Evolutionary conservation across 2,329 filamentous ascomycete genomes (phyloP).

Genomic region (Trichoderma sp.): DNA sequence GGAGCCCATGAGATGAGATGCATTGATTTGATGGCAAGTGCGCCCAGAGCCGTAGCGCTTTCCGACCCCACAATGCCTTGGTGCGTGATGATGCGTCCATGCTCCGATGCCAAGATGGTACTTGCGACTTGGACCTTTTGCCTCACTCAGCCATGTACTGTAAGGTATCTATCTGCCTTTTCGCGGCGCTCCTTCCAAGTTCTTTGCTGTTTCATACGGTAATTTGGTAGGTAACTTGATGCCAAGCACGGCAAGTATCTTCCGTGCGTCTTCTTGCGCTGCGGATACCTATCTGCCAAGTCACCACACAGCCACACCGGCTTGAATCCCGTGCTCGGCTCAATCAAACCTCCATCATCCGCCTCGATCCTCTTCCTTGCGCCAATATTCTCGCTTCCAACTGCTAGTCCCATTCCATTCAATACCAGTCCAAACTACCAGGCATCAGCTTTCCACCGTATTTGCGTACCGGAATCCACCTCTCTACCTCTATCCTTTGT

Average conservation of each 20-base stretch:
- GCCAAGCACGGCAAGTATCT: neutral
- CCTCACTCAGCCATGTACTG: neutral
- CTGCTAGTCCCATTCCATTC: neutral
- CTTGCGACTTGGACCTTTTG: neutral
- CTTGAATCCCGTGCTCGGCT: neutral
- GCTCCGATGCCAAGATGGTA: neutral
- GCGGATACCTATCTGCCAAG: neutral
- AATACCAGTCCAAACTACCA: neutral
- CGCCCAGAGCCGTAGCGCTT: neutral
- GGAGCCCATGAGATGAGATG: neutral
- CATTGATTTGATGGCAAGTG: neutral
- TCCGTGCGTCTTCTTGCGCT: neutral
- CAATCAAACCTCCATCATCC: neutral
- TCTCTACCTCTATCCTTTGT: neutral
- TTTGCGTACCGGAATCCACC: neutral
- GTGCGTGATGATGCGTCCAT: neutral
- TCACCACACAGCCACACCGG: neutral
- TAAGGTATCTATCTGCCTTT: neutral
- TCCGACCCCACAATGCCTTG: neutral
- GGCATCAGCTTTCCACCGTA: neutral
- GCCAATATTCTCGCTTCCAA: neutral
- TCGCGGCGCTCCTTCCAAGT: neutral
- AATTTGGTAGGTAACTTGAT: neutral
- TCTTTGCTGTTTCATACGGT: neutral
- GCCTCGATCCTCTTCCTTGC: neutral